These are phyloP conservation scores for Rhodomyrtus psidioides DNA, from an alignment of 441 rosid genomes.

Conservation along the genomic window DNA sequence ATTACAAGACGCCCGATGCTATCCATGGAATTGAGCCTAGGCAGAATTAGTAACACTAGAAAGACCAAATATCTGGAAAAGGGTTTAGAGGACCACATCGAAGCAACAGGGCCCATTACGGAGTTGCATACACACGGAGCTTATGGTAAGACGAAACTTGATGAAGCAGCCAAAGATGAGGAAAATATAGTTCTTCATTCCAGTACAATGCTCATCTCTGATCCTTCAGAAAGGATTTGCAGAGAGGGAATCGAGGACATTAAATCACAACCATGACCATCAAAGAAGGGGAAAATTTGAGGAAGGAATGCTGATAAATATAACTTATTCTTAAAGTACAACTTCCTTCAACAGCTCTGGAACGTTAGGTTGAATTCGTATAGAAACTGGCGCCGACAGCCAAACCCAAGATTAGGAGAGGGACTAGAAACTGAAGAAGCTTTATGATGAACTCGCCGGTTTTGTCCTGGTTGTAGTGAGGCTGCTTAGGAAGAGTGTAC, in stretches of 20 bases:
- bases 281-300: not conserved
- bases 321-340: not conserved
- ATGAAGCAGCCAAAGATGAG: not conserved
- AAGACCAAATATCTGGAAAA: not conserved
- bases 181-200: not conserved
- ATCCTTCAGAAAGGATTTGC: not conserved
- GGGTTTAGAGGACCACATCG: not conserved
- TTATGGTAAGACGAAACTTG: not conserved
- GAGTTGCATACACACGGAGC: not conserved
- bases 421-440: constrained; percentile 60
- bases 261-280: not conserved
- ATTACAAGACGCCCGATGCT: not conserved
- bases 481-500: constrained; percentile 45
- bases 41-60: not conserved
- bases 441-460: constrained; percentile 47
- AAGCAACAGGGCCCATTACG: not conserved
- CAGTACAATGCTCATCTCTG: not conserved
- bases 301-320: not conserved
- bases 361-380: constrained; percentile 30
- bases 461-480: constrained; percentile 63
- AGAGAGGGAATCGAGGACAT: not conserved
- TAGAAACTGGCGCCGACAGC: constrained; percentile 48
- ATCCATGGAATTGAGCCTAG: not conserved
- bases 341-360: not conserved
- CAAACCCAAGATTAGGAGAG: constrained; percentile 48